Conservation (phyloP, 192 early-diverging fungal species). For the Coemansia sp. region DNA sequence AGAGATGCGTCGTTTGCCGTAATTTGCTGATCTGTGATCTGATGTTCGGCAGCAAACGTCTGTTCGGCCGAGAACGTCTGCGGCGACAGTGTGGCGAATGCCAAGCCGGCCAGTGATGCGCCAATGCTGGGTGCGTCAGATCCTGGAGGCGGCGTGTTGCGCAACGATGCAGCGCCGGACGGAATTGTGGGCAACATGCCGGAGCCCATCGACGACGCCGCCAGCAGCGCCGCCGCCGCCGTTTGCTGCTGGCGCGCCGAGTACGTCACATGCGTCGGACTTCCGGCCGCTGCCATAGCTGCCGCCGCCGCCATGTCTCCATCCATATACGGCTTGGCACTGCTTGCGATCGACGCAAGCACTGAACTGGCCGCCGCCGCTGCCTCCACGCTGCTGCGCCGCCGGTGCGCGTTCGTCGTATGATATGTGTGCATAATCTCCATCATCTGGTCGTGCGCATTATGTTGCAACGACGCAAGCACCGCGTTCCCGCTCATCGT, state of each 20-base stretch:
- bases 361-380: constrained; percentile 54
- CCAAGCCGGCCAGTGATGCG: constrained; percentile 17
- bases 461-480: constrained; percentile 24
- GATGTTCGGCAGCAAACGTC: too few relatives aligned
- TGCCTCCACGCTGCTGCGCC: constrained; percentile 52
- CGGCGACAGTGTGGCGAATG: constrained; percentile 22
- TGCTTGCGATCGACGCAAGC: constrained; percentile 49
- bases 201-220: constrained; percentile 40
- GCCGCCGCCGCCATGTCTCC: constrained; percentile 19
- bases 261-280: constrained; percentile 17
- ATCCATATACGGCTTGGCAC: constrained; percentile 36
- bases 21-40: too few relatives aligned
- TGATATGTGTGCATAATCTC: constrained; percentile 52
- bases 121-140: neutral
- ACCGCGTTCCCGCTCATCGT: constrained; percentile 12
- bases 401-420: constrained; percentile 32
- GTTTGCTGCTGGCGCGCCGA: constrained; percentile 14
- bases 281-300: constrained; percentile 12
- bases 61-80: constrained; percentile 6
- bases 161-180: constrained; percentile 38
- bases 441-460: constrained; percentile 41
- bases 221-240: constrained; percentile 46
- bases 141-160: constrained; percentile 31
- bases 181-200: constrained; percentile 50
- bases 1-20: constrained; percentile 10